Percentiles rank a stretch among this genome's conserved stretches.
phyloP scores from a whole-genome alignment of 1,284 basidiomycete genomes.

The Trichosporon asahii region DNA sequence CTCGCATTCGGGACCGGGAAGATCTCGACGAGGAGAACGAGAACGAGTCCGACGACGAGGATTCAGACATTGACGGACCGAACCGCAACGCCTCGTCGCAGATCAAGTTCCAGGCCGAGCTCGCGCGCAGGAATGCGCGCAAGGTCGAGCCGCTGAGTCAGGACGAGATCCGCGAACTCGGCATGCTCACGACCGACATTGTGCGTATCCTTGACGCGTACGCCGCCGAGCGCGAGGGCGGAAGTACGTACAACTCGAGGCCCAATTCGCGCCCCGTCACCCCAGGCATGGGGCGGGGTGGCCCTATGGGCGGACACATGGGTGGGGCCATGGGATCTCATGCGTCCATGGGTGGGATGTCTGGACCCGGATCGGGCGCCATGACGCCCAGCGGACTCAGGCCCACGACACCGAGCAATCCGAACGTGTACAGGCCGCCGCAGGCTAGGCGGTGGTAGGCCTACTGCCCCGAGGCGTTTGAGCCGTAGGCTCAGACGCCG shows the following conservation, averaged over 20 bases:
- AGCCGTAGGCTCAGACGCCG: neutral
- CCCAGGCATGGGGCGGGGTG: neutral
- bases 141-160: constrained; percentile 56
- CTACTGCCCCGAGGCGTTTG: neutral
- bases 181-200: constrained; percentile 67
- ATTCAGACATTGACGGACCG: constrained; percentile 54
- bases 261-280: constrained; percentile 16
- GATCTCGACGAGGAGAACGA: constrained; percentile 46
- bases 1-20: constrained; percentile 29
- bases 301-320: neutral
- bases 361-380: neutral
- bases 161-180: constrained; percentile 70
- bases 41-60: constrained; percentile 61
- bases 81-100: constrained; percentile 2
- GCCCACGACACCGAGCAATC: constrained; percentile 14
- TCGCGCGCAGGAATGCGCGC: constrained; percentile 17
- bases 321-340: too few species aligned
- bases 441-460: constrained; percentile 11
- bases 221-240: constrained; percentile 42
- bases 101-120: constrained; percentile 19
- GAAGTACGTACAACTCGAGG: constrained; percentile 25
- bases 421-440: constrained; percentile 17
- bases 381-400: neutral
- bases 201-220: constrained; percentile 61
- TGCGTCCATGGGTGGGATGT: neutral